phyloP scores from a whole-genome alignment of 2,329 filamentous ascomycete species.

The Xylariaceae sp. region DNA sequence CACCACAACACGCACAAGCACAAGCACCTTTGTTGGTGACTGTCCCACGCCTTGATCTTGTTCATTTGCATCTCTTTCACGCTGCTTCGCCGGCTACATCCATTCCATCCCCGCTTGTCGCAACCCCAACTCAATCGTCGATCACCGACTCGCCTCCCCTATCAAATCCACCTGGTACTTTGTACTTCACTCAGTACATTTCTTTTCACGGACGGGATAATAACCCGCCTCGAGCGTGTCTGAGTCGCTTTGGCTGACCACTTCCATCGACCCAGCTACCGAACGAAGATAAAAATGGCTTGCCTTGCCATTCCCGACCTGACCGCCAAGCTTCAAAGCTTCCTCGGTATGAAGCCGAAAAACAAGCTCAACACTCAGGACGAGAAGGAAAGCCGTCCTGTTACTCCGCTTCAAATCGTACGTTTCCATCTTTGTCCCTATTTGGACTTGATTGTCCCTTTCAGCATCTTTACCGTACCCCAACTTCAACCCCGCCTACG shows the following conservation, averaged over 20 bases:
- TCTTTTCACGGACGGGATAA: not conserved
- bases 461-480: not conserved
- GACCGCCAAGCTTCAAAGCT: conserved; percentile 23
- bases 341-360: conserved; percentile 24
- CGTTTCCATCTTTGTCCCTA: conserved; percentile 5
- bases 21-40: conserved; percentile 7
- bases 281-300: conserved; percentile 14
- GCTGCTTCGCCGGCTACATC: not conserved
- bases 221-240: not conserved
- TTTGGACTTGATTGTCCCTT: not conserved
- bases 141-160: conserved; percentile 1
- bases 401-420: conserved; percentile 25
- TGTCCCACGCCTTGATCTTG: not conserved
- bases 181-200: not conserved
- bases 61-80: conserved; percentile 4
- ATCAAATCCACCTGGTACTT: not conserved
- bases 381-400: conserved; percentile 18
- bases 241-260: not conserved
- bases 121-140: not conserved
- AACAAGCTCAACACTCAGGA: conserved; percentile 11
- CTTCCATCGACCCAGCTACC: not conserved
- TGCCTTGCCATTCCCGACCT: conserved; percentile 23
- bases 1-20: not conserved
- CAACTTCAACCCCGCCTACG: not conserved
- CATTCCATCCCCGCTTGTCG: not conserved